A percentile compares a stretch with the other conserved stretches of the same genome.
Evolutionary conservation across 2,329 filamentous ascomycete genomes (phyloP).

Genomic region (Xylogone sp.): DNA sequence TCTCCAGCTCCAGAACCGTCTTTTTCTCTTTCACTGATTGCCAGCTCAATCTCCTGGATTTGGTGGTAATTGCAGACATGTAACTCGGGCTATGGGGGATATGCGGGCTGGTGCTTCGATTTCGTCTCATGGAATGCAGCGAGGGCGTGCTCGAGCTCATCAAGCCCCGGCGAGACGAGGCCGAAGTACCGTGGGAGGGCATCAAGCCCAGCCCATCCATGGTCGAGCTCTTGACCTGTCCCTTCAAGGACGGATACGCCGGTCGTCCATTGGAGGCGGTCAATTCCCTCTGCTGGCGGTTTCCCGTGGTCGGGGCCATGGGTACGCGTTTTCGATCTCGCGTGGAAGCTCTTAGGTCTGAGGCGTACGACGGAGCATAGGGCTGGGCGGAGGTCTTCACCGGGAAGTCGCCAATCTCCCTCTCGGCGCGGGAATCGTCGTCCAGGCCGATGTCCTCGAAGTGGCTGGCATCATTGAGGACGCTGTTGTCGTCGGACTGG

Average conservation of each 20-base stretch:
- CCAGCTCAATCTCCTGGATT: constrained; percentile 51
- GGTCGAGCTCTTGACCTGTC: constrained; percentile 18
- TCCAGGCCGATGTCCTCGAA: constrained; percentile 94
- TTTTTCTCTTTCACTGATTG: constrained; percentile 64
- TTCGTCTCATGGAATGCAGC: constrained; percentile 20
- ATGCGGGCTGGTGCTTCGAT: constrained; percentile 25
- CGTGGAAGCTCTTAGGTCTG: constrained; percentile 18
- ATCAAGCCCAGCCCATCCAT: constrained; percentile 24
- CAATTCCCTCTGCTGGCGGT: constrained; percentile 24
- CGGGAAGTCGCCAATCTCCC: constrained; percentile 23
- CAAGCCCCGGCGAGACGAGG: constrained; percentile 15
- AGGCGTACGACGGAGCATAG: constrained; percentile 20
- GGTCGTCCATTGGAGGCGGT: constrained; percentile 17
- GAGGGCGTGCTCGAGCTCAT: constrained; percentile 18
- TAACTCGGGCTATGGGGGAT: constrained; percentile 12
- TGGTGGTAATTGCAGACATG: constrained; percentile 15
- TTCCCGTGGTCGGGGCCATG: constrained; percentile 16
- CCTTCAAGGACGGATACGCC: constrained; percentile 18
- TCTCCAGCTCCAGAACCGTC: constrained; percentile 66
- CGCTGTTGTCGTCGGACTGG: constrained; percentile 66
- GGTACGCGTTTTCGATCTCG: constrained; percentile 18
- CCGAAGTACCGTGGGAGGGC: constrained; percentile 16
- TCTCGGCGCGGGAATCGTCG: constrained; percentile 47
- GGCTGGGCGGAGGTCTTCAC: constrained; percentile 23
- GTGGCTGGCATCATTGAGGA: constrained; percentile 70